Evolutionary conservation across 148 eudicot genomes (phyloP).

Genomic region (Mesembryanthemum crystallinum): DNA sequence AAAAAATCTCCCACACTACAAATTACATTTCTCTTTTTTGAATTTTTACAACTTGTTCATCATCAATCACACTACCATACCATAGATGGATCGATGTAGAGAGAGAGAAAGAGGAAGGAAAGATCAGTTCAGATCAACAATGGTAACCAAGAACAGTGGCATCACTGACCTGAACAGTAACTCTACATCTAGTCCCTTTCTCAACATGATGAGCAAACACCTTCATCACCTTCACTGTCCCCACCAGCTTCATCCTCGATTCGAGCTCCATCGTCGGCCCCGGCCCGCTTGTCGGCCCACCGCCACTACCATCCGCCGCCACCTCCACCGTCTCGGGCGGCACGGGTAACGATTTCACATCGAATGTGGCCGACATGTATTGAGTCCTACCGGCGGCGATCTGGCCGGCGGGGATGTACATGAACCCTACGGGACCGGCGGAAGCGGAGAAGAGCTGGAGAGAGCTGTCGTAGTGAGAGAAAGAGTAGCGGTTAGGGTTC

Average conservation of each 20-base stretch:
- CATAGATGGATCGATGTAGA: neutral
- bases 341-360: slow-evolving; percentile 53
- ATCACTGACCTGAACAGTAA: slow-evolving; percentile 52
- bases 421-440: slow-evolving; percentile 48
- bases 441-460: slow-evolving; percentile 63
- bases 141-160: slow-evolving; percentile 69
- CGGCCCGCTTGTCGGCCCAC: slow-evolving; percentile 16
- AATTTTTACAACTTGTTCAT: slow-evolving; percentile 22
- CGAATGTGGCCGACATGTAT: slow-evolving; percentile 73
- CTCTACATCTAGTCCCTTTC: slow-evolving; percentile 56
- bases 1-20: no score
- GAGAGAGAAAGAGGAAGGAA: neutral
- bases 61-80: slow-evolving; percentile 3
- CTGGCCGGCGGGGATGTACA: slow-evolving; percentile 78
- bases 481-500: slow-evolving; percentile 84
- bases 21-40: neutral
- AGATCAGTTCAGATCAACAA: slow-evolving; percentile 38
- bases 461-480: slow-evolving; percentile 90
- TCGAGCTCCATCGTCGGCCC: slow-evolving; percentile 65
- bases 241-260: slow-evolving; percentile 73
- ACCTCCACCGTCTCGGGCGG: slow-evolving; percentile 25
- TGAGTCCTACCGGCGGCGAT: slow-evolving; percentile 66
- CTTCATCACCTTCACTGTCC: slow-evolving; percentile 75
- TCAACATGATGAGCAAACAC: slow-evolving; percentile 73
- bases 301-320: slow-evolving; percentile 17